Base-by-base conservation (phyloP, 257 asterid genomes). In the Jacaranda copaia region DNA sequence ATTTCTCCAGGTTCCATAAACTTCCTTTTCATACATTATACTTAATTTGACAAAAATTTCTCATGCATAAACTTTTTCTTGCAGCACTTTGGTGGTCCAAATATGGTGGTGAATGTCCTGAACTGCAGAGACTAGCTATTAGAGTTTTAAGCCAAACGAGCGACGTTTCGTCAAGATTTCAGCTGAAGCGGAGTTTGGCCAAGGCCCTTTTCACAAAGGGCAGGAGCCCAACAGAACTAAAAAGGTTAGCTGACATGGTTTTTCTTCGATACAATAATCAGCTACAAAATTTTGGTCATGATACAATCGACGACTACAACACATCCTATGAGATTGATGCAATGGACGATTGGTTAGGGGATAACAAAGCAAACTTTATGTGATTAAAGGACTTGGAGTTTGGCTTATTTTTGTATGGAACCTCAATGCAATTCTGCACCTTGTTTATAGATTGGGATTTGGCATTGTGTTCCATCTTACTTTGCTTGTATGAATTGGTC, bases 31-130 rank as follows among this genome's bases (percentile, higher is more conserved):
- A 25, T 25, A 25, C 32, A 25, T 25, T 25, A 25, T 25, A n/a
- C 14, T 5, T 16, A 59, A 3, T 36, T 4, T 1, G 18, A 25
- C 6, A 14, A 39, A 42, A 49, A 62, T 13, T 42, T 38, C 68
- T 36, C 55, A 36, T 64, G 38, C 15, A 6, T 9, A 12, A 68
- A 14, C 12, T 60, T 51, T n/a, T 12, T 60, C 51, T 62, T 80
- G 80, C 85, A 92, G 98, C 61, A 42, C 72, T 9, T 15, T 92
- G 97, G 97, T 92, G 97, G 97, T 75, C 79, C 42, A 69, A 68
- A 16, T 84, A 85, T 16, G 92, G 93, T 48, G 73, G 40, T 10
- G 86, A 83, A 6, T 87, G 81, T 57, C 92, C 90, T 0, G 83
- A 89, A n/a, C 80, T 92, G 73, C 96, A 89, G 74, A 81, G 56